phyloP scores from a whole-genome alignment of 495 filamentous ascomycete genomes.

The Hypoxylon trugodes region DNA sequence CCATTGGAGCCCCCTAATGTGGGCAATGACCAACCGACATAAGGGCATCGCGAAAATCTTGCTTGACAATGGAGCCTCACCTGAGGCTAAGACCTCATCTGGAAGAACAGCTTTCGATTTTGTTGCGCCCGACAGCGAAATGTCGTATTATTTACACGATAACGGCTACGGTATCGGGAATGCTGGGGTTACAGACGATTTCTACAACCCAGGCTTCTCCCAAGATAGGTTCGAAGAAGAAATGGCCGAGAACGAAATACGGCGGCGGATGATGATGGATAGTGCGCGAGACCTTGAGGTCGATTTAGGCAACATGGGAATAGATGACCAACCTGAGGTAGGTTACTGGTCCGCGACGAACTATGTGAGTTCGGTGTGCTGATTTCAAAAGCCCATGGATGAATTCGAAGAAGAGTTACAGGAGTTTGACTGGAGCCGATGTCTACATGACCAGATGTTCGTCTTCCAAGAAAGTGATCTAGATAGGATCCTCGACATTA shows the following conservation, averaged over 20 bases:
- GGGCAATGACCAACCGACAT: constrained; percentile 99
- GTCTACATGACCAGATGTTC: constrained; percentile 99
- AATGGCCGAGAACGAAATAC: constrained; percentile 95
- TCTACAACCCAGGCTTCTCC: constrained; percentile 91
- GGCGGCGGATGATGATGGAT: constrained; percentile 99
- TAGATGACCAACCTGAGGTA: constrained; percentile 96
- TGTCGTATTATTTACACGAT: constrained; percentile 91
- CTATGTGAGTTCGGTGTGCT: constrained; percentile 6
- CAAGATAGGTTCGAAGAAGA: constrained; percentile 97
- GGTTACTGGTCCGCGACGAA: constrained; percentile 36
- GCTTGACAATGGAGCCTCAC: constrained; percentile 92
- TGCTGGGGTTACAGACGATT: constrained; percentile 89
- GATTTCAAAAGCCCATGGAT: constrained; percentile 68
- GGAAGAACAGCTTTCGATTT: constrained; percentile 98
- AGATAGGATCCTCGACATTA: constrained; percentile 87
- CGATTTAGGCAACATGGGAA: constrained; percentile 91
- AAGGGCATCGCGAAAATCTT: constrained; percentile 92
- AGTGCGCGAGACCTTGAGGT: constrained; percentile 98
- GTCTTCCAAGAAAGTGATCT: constrained; percentile 97
- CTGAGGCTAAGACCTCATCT: constrained; percentile 91
- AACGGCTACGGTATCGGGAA: constrained; percentile 91
- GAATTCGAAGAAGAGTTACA: constrained; percentile 89
- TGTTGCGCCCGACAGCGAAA: constrained; percentile 91
- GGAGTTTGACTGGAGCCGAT: constrained; percentile 97
- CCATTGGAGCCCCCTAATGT: constrained; percentile 98